phyloP scores from a whole-genome alignment of 2,329 filamentous ascomycete genomes.

The Trichoderma asperellum region DNA sequence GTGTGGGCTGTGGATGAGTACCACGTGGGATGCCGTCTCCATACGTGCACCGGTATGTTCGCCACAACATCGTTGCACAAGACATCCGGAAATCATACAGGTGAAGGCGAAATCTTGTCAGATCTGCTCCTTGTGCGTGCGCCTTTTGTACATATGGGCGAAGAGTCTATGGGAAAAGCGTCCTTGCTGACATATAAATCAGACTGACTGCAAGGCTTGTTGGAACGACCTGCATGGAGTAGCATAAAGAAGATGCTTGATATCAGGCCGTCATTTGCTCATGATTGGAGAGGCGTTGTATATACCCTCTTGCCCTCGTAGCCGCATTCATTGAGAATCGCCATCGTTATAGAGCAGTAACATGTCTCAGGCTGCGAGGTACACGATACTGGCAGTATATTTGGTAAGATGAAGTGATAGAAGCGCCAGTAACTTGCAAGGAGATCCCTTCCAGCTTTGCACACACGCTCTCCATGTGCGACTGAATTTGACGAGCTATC shows the following conservation, averaged over 20 bases:
- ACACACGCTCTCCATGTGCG: not conserved
- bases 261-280: not conserved
- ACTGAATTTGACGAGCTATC: not conserved
- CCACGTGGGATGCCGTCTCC: constrained; percentile 16
- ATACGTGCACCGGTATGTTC: not conserved
- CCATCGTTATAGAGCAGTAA: not conserved
- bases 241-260: not conserved
- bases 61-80: not conserved
- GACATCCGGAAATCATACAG: not conserved
- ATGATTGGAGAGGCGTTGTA: not conserved
- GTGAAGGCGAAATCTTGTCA: not conserved
- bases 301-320: not conserved
- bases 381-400: not conserved
- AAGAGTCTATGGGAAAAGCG: not conserved
- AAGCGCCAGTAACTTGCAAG: not conserved
- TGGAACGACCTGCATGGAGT: not conserved
- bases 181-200: not conserved
- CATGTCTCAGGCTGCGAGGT: not conserved
- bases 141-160: not conserved
- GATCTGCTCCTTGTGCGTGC: not conserved
- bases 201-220: not conserved
- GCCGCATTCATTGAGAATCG: constrained; percentile 3
- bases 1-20: not conserved
- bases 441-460: not conserved
- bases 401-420: not conserved